Conservation (phyloP, 2,329 filamentous ascomycete species). For the Hypoxylon sp. region DNA sequence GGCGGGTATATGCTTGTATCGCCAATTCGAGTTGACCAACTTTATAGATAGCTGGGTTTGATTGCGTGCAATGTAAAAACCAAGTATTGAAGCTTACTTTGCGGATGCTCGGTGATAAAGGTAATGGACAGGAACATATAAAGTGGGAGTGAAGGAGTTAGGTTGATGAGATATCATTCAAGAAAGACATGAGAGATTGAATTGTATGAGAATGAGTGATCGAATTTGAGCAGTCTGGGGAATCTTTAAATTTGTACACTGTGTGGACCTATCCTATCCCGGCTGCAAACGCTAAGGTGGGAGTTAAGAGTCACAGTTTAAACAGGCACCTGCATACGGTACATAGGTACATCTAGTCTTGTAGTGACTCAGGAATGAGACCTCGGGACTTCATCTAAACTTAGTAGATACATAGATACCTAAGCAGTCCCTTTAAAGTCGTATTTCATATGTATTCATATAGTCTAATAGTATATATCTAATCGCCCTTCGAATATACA, state of each 20-base stretch:
- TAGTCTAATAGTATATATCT: background rate
- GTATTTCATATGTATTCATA: background rate
- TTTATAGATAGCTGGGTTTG: background rate
- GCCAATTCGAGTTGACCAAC: background rate
- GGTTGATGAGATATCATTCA: background rate
- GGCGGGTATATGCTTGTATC: slow-evolving; percentile 1
- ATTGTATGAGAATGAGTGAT: background rate
- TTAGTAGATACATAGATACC: background rate
- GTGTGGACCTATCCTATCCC: background rate
- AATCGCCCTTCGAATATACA: background rate
- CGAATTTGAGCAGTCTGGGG: no score
- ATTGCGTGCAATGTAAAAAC: background rate
- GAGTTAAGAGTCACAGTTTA: background rate
- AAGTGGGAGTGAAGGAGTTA: background rate
- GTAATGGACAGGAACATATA: background rate
- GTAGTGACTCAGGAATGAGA: background rate
- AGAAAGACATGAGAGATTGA: background rate
- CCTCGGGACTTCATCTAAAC: background rate
- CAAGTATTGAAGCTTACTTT: background rate
- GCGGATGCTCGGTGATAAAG: background rate
- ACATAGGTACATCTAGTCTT: background rate
- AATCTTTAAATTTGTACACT: background rate
- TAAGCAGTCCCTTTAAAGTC: no score
- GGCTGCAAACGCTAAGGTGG: background rate
- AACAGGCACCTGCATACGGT: background rate